Percentiles rank a stretch among this genome's conserved stretches.
Conservation (phyloP, 768 basidiomycete species). For the Macrocybe gigantea region DNA sequence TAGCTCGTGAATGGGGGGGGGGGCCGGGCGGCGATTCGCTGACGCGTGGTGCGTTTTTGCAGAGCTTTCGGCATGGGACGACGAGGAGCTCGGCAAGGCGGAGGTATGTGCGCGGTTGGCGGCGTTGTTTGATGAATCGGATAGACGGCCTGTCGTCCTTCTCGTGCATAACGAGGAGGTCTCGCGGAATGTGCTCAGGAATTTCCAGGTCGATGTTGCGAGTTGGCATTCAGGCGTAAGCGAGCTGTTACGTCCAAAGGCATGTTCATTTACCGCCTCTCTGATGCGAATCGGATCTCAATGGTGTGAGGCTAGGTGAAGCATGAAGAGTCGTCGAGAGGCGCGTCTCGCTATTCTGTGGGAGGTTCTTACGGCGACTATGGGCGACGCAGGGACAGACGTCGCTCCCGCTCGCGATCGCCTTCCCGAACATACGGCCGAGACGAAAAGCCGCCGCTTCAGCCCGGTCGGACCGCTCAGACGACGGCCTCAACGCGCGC, state of each 20-base stretch:
- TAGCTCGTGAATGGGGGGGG: background rate
- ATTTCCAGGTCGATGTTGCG: constrained; percentile 35
- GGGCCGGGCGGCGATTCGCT: background rate
- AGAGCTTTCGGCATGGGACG: constrained; percentile 25
- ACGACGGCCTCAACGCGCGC: background rate
- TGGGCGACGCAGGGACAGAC: constrained; percentile 4
- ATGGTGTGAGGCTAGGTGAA: constrained; percentile 4
- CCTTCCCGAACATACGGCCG: constrained; percentile 2
- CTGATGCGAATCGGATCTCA: background rate
- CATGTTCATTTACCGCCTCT: background rate
- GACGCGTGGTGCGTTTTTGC: background rate
- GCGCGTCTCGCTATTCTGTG: background rate
- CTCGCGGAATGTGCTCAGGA: constrained; percentile 30
- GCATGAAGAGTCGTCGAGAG: background rate
- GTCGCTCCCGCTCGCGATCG: constrained; percentile 17
- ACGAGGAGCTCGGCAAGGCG: constrained; percentile 12
- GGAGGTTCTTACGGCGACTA: constrained; percentile 1
- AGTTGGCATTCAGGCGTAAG: constrained; percentile 35
- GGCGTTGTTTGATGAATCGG: constrained; percentile 15
- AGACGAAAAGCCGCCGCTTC: background rate
- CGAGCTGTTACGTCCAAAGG: constrained; percentile 19
- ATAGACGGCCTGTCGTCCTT: constrained; percentile 31
- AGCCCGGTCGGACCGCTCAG: background rate
- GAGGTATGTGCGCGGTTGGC: constrained; percentile 13
- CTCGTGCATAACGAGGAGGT: constrained; percentile 39